phyloP scores from a whole-genome alignment of 2,329 filamentous ascomycete genomes.

The Curvularia sp. region DNA sequence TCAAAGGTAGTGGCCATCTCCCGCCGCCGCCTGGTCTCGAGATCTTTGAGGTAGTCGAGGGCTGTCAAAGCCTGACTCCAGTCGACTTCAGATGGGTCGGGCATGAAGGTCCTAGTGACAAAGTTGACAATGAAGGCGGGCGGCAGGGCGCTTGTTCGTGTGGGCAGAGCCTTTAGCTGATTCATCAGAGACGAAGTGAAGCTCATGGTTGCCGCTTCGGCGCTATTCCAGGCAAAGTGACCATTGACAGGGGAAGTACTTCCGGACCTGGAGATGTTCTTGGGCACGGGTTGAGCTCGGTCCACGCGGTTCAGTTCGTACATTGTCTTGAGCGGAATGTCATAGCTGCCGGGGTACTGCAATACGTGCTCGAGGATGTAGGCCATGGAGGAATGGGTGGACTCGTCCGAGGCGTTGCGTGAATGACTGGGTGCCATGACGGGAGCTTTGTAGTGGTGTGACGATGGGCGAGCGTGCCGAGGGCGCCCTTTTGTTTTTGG shows the following conservation, averaged over 20 bases:
- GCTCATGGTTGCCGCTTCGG: conserved; percentile 52
- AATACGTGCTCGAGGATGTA: conserved; percentile 58
- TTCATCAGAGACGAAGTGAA: conserved; percentile 61
- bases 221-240: conserved; percentile 44
- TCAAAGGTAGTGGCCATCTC: conserved; percentile 64
- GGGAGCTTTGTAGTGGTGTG: conserved; percentile 2
- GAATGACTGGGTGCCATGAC: conserved; percentile 48
- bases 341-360: conserved; percentile 68
- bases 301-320: conserved; percentile 70
- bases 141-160: conserved; percentile 68
- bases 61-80: conserved; percentile 71
- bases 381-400: conserved; percentile 40
- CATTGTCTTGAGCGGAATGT: conserved; percentile 72
- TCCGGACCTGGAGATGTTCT: conserved; percentile 41
- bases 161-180: conserved; percentile 65
- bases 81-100: conserved; percentile 65
- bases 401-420: conserved; percentile 50
- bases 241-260: conserved; percentile 45
- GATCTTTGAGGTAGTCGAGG: conserved; percentile 70
- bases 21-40: conserved; percentile 66
- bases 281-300: conserved; percentile 52
- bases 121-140: conserved; percentile 69
- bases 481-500: background rate
- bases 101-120: conserved; percentile 65
- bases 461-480: background rate